phyloP scores from a whole-genome alignment of 495 filamentous ascomycete species.

The Daldinia vernicosa region DNA sequence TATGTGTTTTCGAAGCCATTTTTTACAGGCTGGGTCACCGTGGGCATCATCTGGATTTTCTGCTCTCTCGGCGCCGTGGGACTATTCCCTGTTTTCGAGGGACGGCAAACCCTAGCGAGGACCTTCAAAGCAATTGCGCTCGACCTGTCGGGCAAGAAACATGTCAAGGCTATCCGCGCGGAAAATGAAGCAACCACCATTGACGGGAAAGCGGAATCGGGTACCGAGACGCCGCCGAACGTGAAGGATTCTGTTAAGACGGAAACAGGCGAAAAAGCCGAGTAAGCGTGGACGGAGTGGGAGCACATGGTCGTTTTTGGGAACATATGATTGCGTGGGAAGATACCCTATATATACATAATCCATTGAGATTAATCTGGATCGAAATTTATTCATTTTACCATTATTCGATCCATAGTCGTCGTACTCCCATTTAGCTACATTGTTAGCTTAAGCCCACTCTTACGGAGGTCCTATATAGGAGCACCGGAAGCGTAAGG shows the following conservation, averaged over 20 bases:
- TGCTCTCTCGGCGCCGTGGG: conserved; percentile 75
- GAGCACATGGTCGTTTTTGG: neutral
- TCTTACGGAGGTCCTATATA: neutral
- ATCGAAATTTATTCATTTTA: neutral
- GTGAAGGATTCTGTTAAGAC: conserved; percentile 23
- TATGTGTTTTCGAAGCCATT: conserved; percentile 92
- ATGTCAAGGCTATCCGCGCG: conserved; percentile 51
- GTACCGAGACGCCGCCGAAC: conserved; percentile 23
- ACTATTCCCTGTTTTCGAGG: conserved; percentile 85
- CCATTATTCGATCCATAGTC: neutral
- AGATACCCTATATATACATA: conserved; percentile 29
- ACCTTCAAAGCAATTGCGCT: conserved; percentile 72
- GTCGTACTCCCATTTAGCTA: neutral
- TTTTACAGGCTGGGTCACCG: conserved; percentile 90
- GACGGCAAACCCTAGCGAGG: conserved; percentile 70
- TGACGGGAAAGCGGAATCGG: conserved; percentile 25
- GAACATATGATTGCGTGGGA: conserved; percentile 17
- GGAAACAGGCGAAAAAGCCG: conserved; percentile 22
- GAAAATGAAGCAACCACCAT: conserved; percentile 34
- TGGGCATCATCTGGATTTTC: conserved; percentile 91
- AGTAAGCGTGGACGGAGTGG: conserved; percentile 2
- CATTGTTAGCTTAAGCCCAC: neutral
- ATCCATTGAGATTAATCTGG: neutral
- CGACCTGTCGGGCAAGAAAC: conserved; percentile 73
- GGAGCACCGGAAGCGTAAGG: neutral